Conservation (phyloP, 2,329 filamentous ascomycete species). For the Sclerotinia nivalis region DNA sequence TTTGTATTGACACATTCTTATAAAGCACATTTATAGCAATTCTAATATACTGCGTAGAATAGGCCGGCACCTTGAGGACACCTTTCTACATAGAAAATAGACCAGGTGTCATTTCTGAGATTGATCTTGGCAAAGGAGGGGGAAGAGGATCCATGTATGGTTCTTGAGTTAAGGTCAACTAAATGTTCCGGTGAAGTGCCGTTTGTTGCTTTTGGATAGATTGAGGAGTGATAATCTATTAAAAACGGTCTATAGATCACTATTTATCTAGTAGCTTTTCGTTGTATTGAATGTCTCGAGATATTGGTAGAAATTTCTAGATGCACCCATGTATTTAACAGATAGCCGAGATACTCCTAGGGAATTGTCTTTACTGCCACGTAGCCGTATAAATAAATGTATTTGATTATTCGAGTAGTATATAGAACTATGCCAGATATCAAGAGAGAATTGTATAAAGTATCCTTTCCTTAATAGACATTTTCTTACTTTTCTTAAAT, state of each 20-base stretch:
- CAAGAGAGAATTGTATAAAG: not conserved
- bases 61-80: not conserved
- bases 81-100: not conserved
- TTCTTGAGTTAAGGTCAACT: not conserved
- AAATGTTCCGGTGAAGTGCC: not conserved
- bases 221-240: not conserved
- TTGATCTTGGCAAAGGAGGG: slow-evolving; percentile 7
- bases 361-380: not conserved
- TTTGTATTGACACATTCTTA: too few species aligned
- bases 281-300: not conserved
- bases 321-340: not conserved
- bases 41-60: too few species aligned
- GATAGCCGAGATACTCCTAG: not conserved
- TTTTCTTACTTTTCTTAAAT: not conserved
- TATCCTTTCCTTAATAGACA: slow-evolving; percentile 1
- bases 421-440: not conserved
- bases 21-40: too few species aligned
- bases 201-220: not conserved
- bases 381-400: not conserved
- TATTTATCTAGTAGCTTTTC: not conserved
- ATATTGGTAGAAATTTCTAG: not conserved
- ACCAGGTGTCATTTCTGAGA: slow-evolving; percentile 5
- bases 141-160: not conserved
- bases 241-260: not conserved
- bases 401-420: not conserved